These are phyloP conservation scores for Suillus subalutaceus DNA, from an alignment of 768 basidiomycete species.

Conservation along the genomic window DNA sequence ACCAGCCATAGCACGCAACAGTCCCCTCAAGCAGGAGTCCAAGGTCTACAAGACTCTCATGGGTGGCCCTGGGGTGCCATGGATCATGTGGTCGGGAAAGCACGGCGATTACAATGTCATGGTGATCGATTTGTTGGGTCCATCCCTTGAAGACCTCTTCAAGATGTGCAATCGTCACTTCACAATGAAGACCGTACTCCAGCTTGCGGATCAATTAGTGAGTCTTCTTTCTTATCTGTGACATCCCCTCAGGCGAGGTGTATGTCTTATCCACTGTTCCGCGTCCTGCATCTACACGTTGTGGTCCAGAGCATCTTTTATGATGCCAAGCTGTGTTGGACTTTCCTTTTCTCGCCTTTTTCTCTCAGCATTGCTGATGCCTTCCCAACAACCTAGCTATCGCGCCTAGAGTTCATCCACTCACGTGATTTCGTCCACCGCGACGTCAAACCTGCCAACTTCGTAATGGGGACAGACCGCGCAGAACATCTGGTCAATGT, in stretches of 20 bases:
- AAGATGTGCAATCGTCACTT: slow-evolving; percentile 91
- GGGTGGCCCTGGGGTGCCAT: slow-evolving; percentile 88
- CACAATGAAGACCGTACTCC: slow-evolving; percentile 89
- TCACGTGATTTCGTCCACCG: slow-evolving; percentile 93
- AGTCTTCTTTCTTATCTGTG: slow-evolving; percentile 32
- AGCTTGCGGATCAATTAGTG: slow-evolving; percentile 94
- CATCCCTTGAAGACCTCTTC: slow-evolving; percentile 85
- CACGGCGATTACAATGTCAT: slow-evolving; percentile 97
- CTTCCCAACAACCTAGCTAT: slow-evolving; percentile 59
- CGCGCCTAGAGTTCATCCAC: slow-evolving; percentile 96
- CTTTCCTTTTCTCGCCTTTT: slow-evolving; percentile 5
- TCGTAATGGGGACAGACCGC: slow-evolving; percentile 89
- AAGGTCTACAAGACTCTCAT: slow-evolving; percentile 92
- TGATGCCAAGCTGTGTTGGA: slow-evolving; percentile 5
- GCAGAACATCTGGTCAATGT: slow-evolving; percentile 82
- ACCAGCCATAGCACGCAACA: slow-evolving; percentile 55
- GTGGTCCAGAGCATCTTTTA: not conserved
- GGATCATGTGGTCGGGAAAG: slow-evolving; percentile 90
- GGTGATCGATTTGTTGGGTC: slow-evolving; percentile 95
- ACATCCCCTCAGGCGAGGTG: not conserved
- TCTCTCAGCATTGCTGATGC: slow-evolving; percentile 16
- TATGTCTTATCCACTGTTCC: not conserved
- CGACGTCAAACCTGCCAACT: slow-evolving; percentile 98
- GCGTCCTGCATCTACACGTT: not conserved
- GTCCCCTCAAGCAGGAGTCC: slow-evolving; percentile 84